These are phyloP conservation scores for Amanita thiersii DNA, from an alignment of 768 basidiomycete genomes.

Conservation along the genomic window DNA sequence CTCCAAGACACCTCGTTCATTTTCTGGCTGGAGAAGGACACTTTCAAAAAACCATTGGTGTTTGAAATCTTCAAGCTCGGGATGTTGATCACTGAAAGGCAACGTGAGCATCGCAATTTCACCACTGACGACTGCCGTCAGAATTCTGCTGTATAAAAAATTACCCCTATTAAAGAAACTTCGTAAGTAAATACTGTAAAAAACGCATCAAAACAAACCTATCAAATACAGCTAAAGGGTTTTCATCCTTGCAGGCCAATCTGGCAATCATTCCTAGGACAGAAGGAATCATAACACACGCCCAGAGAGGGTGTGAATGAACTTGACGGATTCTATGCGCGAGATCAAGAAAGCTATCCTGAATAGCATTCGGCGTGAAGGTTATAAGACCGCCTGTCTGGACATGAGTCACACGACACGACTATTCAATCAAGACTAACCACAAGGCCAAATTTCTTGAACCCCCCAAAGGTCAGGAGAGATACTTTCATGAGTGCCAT, in stretches of 20 bases:
- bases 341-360: conserved; percentile 42
- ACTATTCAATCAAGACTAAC: conserved; percentile 26
- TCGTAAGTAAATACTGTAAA: conserved; percentile 1
- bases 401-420: neutral
- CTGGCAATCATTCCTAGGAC: conserved; percentile 50
- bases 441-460: conserved; percentile 59
- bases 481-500: conserved; percentile 53
- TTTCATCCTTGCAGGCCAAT: conserved; percentile 24
- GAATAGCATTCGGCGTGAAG: conserved; percentile 55
- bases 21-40: conserved; percentile 19
- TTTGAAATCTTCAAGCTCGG: conserved; percentile 13
- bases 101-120: conserved; percentile 43
- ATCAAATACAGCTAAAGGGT: conserved; percentile 33
- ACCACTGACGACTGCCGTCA: conserved; percentile 48
- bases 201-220: conserved; percentile 21
- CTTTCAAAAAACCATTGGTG: conserved; percentile 33
- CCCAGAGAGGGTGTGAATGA: conserved; percentile 58
- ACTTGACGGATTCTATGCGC: conserved; percentile 41
- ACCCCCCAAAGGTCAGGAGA: conserved; percentile 51
- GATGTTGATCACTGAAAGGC: conserved; percentile 25
- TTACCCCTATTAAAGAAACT: conserved; percentile 22
- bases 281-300: conserved; percentile 56
- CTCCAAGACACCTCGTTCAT: conserved; percentile 34
- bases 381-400: conserved; percentile 62
- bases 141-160: conserved; percentile 31